These are phyloP conservation scores for Chloranthus sessilifolius DNA, from an alignment of 164 flowering plant species.

Conservation along the genomic window DNA sequence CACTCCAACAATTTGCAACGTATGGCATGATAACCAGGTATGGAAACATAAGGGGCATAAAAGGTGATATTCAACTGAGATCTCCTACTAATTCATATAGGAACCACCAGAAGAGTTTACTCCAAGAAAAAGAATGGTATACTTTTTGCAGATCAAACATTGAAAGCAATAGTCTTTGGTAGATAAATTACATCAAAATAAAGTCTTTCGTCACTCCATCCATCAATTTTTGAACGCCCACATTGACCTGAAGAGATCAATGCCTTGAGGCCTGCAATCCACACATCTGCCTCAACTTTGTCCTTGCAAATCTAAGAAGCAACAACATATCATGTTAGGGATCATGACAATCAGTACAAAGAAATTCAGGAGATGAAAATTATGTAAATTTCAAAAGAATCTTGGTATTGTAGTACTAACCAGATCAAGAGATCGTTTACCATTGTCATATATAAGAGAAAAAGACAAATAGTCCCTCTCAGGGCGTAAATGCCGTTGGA, in stretches of 20 bases:
- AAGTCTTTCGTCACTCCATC: slow-evolving; percentile 87
- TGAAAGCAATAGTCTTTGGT: too few species aligned
- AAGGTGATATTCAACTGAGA: too few species aligned
- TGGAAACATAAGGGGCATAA: too few species aligned
- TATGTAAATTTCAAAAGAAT: slow-evolving; percentile 1
- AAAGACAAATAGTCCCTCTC: slow-evolving; percentile 95
- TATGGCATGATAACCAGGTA: too few species aligned
- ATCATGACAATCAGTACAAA: not conserved
- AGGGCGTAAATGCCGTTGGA: slow-evolving; percentile 77
- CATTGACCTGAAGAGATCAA: slow-evolving; percentile 70
- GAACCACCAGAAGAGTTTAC: too few species aligned
- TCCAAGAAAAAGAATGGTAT: too few species aligned
- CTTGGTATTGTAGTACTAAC: slow-evolving; percentile 29
- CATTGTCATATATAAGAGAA: slow-evolving; percentile 86
- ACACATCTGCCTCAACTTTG: slow-evolving; percentile 89
- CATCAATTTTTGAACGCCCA: slow-evolving; percentile 96
- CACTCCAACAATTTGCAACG: too few species aligned
- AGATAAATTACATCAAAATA: slow-evolving; percentile 53
- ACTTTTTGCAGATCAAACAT: too few species aligned
- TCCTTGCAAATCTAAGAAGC: slow-evolving; percentile 86
- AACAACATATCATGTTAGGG: not conserved
- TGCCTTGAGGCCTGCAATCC: slow-evolving; percentile 90
- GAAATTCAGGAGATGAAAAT: not conserved
- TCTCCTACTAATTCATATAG: too few species aligned
- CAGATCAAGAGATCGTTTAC: slow-evolving; percentile 92